These are phyloP conservation scores for Erigeron philadelphicus DNA, from an alignment of 140 eudicot genomes.

Conservation along the genomic window DNA sequence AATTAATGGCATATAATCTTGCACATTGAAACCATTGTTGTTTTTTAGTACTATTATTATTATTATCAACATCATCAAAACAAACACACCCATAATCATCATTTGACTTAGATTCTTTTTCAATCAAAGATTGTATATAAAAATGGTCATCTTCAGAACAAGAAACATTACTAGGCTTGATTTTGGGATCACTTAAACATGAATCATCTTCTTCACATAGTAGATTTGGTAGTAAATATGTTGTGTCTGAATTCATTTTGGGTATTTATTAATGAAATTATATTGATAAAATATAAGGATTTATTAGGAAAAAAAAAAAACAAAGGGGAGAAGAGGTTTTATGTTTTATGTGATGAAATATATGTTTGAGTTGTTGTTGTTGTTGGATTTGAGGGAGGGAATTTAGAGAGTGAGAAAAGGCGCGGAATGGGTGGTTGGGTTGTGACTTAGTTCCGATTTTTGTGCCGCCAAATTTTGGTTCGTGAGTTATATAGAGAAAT, in stretches of 20 bases:
- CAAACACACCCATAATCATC: slow-evolving; percentile 18
- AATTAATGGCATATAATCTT: slow-evolving; percentile 50
- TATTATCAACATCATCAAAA: neutral
- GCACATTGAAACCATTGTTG: slow-evolving; percentile 39
- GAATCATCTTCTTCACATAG: slow-evolving; percentile 64
- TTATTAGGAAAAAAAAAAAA: too few species aligned
- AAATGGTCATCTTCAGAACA: slow-evolving; percentile 41
- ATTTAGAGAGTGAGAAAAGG: slow-evolving; percentile 42
- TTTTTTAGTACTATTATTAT: neutral
- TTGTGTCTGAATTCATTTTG: slow-evolving; percentile 25
- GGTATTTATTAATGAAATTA: neutral
- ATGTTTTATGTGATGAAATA: neutral
- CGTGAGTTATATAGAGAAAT: slow-evolving; percentile 33
- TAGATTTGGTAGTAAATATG: slow-evolving; percentile 47
- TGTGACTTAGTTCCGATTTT: slow-evolving; percentile 41
- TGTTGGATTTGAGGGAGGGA: slow-evolving; percentile 31
- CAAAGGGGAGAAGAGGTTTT: too few species aligned
- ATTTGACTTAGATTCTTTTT: slow-evolving; percentile 31
- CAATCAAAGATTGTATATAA: slow-evolving; percentile 39
- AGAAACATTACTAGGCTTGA: neutral
- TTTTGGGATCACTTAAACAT: slow-evolving; percentile 30
- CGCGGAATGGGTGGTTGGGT: slow-evolving; percentile 35
- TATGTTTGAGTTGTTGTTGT: slow-evolving; percentile 8
- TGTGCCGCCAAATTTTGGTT: slow-evolving; percentile 73
- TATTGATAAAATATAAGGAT: too few species aligned